Percentiles rank a stretch among this genome's conserved stretches.
Conservation (phyloP, 352 stramenopile genomes). For the Globisporangium megalacanthum region DNA sequence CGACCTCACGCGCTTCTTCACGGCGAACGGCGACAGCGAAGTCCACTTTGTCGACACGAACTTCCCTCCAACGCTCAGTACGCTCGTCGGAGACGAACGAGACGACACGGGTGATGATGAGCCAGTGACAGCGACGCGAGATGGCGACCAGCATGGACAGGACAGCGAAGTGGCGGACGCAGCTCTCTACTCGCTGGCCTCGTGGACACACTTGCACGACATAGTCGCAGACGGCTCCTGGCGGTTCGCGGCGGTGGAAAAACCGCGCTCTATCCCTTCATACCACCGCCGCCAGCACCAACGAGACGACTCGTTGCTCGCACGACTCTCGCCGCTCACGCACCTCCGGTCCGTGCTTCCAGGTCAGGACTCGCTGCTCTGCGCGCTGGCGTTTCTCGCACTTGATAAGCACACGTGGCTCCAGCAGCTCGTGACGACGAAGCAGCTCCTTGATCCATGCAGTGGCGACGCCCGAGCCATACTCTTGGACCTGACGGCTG, state of each 20-base stretch:
- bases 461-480: background rate
- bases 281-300: background rate
- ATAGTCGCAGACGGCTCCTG: constrained; percentile 14
- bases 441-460: background rate
- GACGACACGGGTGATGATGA: background rate
- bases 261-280: background rate
- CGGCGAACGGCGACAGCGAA: background rate
- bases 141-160: background rate
- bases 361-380: constrained; percentile 25
- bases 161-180: background rate
- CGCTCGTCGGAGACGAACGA: constrained; percentile 1
- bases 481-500: background rate
- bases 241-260: constrained; percentile 15
- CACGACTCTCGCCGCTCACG: background rate
- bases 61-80: constrained; percentile 17
- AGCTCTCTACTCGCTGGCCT: constrained; percentile 13
- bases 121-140: background rate
- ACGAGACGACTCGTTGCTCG: background rate
- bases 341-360: constrained; percentile 22
- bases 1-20: constrained; percentile 39
- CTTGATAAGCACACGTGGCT: constrained; percentile 18
- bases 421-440: background rate
- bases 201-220: constrained; percentile 26
- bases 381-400: constrained; percentile 23
- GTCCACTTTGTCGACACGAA: constrained; percentile 31